These are phyloP conservation scores for Fonsecaea monophora DNA, from an alignment of 2,329 filamentous ascomycete genomes.

Conservation along the genomic window DNA sequence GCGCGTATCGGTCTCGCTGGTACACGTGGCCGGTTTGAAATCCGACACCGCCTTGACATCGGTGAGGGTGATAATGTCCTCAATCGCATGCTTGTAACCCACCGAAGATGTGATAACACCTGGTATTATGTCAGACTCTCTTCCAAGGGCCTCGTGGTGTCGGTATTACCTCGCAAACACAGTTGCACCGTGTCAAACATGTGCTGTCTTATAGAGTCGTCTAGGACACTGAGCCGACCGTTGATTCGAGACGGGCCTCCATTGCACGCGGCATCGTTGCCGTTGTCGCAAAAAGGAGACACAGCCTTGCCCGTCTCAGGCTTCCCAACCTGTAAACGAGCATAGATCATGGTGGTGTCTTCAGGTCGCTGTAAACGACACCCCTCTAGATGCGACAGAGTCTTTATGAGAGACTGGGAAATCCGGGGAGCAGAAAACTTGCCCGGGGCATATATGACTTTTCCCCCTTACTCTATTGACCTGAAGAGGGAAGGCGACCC, in stretches of 20 bases:
- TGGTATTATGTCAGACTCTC: conserved; percentile 7
- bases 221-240: conserved; percentile 31
- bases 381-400: neutral
- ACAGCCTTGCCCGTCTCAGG: conserved; percentile 23
- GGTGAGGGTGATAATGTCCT: conserved; percentile 36
- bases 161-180: conserved; percentile 27
- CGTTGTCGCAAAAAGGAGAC: conserved; percentile 10
- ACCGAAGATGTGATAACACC: conserved; percentile 32
- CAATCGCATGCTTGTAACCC: conserved; percentile 24
- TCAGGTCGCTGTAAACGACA: neutral
- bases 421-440: neutral
- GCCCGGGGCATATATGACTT: conserved; percentile 14
- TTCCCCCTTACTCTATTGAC: neutral
- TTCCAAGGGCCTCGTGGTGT: too few species aligned
- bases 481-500: conserved; percentile 12
- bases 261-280: neutral
- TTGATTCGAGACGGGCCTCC: conserved; percentile 17
- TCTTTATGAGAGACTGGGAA: neutral
- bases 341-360: conserved; percentile 28
- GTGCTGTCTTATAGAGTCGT: conserved; percentile 20
- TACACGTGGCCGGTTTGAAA: conserved; percentile 13
- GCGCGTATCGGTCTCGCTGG: conserved; percentile 5
- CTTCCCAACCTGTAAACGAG: conserved; percentile 20
- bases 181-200: conserved; percentile 34
- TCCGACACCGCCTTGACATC: conserved; percentile 30